Evolutionary conservation across 2,329 filamentous ascomycete genomes (phyloP).

Genomic region (Diaporthe nobilis): DNA sequence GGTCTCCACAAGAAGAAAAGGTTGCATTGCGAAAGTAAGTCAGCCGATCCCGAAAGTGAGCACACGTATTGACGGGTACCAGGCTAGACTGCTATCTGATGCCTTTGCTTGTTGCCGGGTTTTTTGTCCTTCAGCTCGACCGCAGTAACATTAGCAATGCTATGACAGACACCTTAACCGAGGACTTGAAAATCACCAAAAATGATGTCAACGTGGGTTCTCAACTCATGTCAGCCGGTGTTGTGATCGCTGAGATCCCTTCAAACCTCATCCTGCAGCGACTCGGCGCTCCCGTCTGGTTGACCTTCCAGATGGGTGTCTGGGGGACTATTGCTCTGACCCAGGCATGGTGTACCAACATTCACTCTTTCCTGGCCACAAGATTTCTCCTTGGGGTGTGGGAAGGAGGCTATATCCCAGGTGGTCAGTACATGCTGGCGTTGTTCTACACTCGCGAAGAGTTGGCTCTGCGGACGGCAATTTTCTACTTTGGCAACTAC

Average conservation of each 20-base stretch:
- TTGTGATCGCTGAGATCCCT: conserved; percentile 57
- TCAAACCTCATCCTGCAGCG: conserved; percentile 59
- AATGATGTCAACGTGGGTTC: conserved; percentile 64
- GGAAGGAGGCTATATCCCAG: conserved; percentile 59
- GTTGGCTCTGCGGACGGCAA: conserved; percentile 55
- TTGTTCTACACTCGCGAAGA: conserved; percentile 59
- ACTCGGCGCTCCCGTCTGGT: conserved; percentile 56
- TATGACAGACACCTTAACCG: conserved; percentile 62
- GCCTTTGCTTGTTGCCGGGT: conserved; percentile 58
- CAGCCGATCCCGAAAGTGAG: background rate
- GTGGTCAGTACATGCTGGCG: conserved; percentile 53
- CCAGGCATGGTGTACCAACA: conserved; percentile 56
- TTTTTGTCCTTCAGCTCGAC: conserved; percentile 59
- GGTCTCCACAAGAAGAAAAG: background rate
- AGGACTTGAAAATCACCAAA: conserved; percentile 63
- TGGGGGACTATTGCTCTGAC: conserved; percentile 58
- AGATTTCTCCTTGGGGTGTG: conserved; percentile 56
- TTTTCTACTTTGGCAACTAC: conserved; percentile 61
- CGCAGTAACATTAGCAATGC: conserved; percentile 61
- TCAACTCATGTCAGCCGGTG: conserved; percentile 56
- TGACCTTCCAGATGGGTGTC: conserved; percentile 56
- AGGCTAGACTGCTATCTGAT: conserved; percentile 60
- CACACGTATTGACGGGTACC: background rate
- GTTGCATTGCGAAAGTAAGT: background rate
- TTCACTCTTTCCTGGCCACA: conserved; percentile 51